Evolutionary conservation across 1,139 yeast genomes (phyloP).

Genomic region (Lodderomyces beijingensis): DNA sequence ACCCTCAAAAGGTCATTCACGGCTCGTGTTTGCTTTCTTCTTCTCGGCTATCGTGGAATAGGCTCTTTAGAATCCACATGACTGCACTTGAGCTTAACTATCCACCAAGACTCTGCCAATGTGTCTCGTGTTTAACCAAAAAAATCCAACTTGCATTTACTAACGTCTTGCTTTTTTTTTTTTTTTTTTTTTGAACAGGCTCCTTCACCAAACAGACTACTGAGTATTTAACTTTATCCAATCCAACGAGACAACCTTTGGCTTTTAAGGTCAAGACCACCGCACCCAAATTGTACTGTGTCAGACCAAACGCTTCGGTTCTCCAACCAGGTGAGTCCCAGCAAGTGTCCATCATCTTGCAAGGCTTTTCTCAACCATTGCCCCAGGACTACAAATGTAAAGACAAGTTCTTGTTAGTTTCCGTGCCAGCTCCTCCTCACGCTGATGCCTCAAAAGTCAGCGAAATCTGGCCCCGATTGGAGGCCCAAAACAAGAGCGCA

Average conservation of each 20-base stretch:
- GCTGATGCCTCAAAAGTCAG: constrained; percentile 56
- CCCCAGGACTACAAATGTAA: constrained; percentile 70
- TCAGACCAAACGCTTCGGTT: constrained; percentile 88
- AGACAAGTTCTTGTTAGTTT: constrained; percentile 88
- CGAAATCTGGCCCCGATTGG: constrained; percentile 70
- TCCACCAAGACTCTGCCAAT: background rate
- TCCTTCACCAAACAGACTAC: constrained; percentile 75
- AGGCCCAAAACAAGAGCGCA: constrained; percentile 53
- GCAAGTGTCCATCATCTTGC: constrained; percentile 77
- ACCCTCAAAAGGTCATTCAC: too few species aligned
- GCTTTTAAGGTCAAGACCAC: constrained; percentile 98
- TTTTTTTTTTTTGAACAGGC: constrained; percentile 23
- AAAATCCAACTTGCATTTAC: constrained; percentile 16
- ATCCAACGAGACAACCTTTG: constrained; percentile 55
- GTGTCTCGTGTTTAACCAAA: background rate
- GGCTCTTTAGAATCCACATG: too few species aligned
- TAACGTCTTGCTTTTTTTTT: constrained; percentile 7
- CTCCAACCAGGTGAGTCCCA: constrained; percentile 70
- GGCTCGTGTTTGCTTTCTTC: too few species aligned
- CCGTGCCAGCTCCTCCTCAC: constrained; percentile 68
- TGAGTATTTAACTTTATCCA: constrained; percentile 62
- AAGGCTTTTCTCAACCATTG: constrained; percentile 77
- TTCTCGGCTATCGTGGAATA: too few species aligned
- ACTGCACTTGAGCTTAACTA: too few species aligned
- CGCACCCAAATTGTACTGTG: constrained; percentile 94